A percentile compares a stretch with the other conserved stretches of the same genome.
Evolutionary conservation across 164 flowering plant genomes (phyloP).

Genomic region (Houttuynia cordata): DNA sequence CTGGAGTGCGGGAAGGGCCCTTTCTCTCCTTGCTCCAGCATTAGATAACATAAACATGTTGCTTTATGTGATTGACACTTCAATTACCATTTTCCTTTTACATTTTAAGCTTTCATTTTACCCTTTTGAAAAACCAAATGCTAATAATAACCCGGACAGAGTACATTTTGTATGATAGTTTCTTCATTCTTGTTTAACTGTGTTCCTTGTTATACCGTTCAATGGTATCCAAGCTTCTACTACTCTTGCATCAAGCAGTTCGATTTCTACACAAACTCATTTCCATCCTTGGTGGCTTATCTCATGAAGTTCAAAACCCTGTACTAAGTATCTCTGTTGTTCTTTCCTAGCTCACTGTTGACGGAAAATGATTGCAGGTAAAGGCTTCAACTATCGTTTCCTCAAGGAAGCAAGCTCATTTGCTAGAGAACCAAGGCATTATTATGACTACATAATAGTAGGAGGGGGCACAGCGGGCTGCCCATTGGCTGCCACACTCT

Average conservation of each 20-base stretch:
- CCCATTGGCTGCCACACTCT: slow-evolving; percentile 86
- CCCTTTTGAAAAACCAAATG: too few species aligned
- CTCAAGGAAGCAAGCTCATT: slow-evolving; percentile 63
- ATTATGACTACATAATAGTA: slow-evolving; percentile 74
- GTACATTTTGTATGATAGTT: too few species aligned
- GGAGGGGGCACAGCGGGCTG: slow-evolving; percentile 99
- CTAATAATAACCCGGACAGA: too few species aligned
- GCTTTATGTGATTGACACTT: too few species aligned
- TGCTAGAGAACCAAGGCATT: slow-evolving; percentile 15
- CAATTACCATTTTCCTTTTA: too few species aligned
- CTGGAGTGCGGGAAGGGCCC: too few species aligned
- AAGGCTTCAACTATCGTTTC: slow-evolving; percentile 38
- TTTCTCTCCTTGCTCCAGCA: too few species aligned
- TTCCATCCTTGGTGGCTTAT: neutral
- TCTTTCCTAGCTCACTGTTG: neutral
- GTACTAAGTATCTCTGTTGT: neutral
- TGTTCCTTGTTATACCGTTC: neutral
- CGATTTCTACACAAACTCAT: too few species aligned
- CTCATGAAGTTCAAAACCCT: neutral
- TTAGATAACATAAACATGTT: too few species aligned
- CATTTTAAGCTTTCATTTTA: too few species aligned
- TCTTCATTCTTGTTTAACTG: neutral
- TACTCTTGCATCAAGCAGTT: neutral
- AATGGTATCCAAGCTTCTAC: neutral
- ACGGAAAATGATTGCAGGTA: neutral